Base-by-base conservation (phyloP, 2,329 filamentous ascomycete genomes). In the Septoria petroselini region DNA sequence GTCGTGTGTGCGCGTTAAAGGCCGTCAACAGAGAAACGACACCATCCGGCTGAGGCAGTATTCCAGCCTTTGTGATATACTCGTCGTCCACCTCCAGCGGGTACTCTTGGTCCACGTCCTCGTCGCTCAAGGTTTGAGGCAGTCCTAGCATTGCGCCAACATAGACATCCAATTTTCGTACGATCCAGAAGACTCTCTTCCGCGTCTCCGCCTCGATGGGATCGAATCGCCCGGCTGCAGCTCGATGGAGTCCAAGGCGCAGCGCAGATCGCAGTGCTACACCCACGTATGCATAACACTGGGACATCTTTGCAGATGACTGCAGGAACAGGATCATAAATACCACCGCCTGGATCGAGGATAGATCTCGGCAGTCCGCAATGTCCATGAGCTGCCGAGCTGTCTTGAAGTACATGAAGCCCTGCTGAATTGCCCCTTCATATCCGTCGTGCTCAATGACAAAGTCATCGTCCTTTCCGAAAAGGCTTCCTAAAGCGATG, bases 41-140 rank as follows among this genome's bases (percentile, higher is more conserved):
- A 34, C 77, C 76, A 23, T 76, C 65, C 2, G 80, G 80, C 72
- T 81, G 79, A 2, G 78, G 72, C 42, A 72, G 58, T n/a, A 73
- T 74, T 34, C 71, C 72, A 18, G 70, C 70, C 50, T 72, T 70
- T 4, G 74, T 77, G 45, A 77, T 74, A 58, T 71, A 76, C 48
- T 76, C 74, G 48, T 77, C 75, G 51, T 97, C 93, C 14, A 88
- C 86, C 69, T 96, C 90, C 23, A 83, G 83, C 0, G 93, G 93
- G 67, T 90, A 95, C 65, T 97, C 93, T 39, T 87, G 83, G 59
- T 91, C 83, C 33, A 96, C 82, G 62, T 77, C 74, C 14, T 76
- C 74, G 31, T 75, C 73, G 45, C 70, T 71, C 18, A 77, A 53
- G 7, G 73, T 76, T 31, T 71, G 70, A 6, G 75, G 75, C 31